Evolutionary conservation across 176 grass and related monocot species (phyloP).

Genomic region (Thinopyrum elongatum): DNA sequence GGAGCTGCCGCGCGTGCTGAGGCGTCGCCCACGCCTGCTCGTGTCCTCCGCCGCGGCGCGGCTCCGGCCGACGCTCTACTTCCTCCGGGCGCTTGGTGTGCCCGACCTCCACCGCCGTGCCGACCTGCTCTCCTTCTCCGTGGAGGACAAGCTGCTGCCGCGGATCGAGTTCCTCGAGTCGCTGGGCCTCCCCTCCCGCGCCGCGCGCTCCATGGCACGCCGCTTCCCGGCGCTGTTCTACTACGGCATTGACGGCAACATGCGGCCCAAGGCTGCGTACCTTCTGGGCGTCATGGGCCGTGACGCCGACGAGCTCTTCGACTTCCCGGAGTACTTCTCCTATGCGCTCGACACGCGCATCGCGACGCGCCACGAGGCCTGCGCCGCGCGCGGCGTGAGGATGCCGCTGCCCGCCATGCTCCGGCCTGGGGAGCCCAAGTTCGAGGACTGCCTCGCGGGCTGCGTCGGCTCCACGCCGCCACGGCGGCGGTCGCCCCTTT

Average conservation of each 20-base stretch:
- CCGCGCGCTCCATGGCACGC: conserved; percentile 65
- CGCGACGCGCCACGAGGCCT: conserved; percentile 48
- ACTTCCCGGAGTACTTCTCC: conserved; percentile 88
- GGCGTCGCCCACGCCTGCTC: conserved; percentile 70
- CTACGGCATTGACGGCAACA: conserved; percentile 74
- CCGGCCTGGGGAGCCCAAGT: conserved; percentile 55
- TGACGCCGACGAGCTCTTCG: conserved; percentile 52
- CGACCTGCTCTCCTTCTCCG: conserved; percentile 78
- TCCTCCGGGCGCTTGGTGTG: conserved; percentile 75
- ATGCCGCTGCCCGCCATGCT: conserved; percentile 79
- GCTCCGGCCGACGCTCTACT: conserved; percentile 82
- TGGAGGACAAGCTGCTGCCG: conserved; percentile 83
- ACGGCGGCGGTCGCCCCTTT: conserved; percentile 57
- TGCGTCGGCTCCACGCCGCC: conserved; percentile 68
- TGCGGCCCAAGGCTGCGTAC: conserved; percentile 81
- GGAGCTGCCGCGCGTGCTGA: conserved; percentile 59
- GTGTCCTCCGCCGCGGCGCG: conserved; percentile 56
- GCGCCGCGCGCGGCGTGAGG: conserved; percentile 47
- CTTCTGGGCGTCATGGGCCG: conserved; percentile 56
- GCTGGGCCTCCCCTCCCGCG: conserved; percentile 49
- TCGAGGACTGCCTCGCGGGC: conserved; percentile 44
- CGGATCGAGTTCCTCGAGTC: conserved; percentile 81
- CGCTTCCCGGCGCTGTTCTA: conserved; percentile 77
- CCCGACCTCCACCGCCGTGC: conserved; percentile 54
- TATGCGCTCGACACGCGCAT: conserved; percentile 74